phyloP scores from a whole-genome alignment of 495 filamentous ascomycete species.

The Lindgomyces ingoldianus region DNA sequence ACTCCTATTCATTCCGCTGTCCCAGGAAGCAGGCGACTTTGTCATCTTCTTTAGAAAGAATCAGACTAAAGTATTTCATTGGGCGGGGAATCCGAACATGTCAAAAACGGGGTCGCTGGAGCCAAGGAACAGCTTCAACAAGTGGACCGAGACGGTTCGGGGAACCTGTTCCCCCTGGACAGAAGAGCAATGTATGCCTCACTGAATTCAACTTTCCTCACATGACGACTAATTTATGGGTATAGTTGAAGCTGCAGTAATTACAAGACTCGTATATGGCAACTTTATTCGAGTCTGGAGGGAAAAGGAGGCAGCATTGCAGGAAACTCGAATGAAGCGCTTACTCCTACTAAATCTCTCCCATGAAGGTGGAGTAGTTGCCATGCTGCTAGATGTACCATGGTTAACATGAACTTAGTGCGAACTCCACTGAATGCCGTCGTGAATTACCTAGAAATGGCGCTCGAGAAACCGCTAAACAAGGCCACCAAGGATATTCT shows the following conservation, averaged over 20 bases:
- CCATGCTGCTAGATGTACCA: neutral
- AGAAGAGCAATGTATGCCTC: conserved; percentile 21
- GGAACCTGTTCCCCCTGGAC: conserved; percentile 16
- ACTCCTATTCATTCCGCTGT: conserved; percentile 20
- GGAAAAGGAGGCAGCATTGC: conserved; percentile 18
- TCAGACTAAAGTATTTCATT: conserved; percentile 18
- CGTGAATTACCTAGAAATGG: conserved; percentile 23
- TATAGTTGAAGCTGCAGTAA: conserved; percentile 21
- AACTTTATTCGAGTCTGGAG: conserved; percentile 26
- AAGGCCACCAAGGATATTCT: conserved; percentile 2
- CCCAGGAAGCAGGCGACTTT: conserved; percentile 15
- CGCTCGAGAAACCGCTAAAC: conserved; percentile 16
- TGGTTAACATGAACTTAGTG: neutral
- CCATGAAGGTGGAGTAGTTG: conserved; percentile 12
- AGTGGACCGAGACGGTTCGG: conserved; percentile 20
- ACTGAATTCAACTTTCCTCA: neutral
- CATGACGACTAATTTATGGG: neutral
- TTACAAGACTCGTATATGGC: conserved; percentile 24
- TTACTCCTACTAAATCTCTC: conserved; percentile 20
- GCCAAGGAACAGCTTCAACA: conserved; percentile 23
- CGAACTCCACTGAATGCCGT: conserved; percentile 23
- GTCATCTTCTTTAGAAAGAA: conserved; percentile 10
- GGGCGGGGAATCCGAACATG: conserved; percentile 18
- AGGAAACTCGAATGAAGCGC: conserved; percentile 18
- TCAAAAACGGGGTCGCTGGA: conserved; percentile 2